Evolutionary conservation across 1,284 basidiomycete species (phyloP), one percentile per base, ranked within the genome.

Genomic region (Boletus mariae): DNA sequence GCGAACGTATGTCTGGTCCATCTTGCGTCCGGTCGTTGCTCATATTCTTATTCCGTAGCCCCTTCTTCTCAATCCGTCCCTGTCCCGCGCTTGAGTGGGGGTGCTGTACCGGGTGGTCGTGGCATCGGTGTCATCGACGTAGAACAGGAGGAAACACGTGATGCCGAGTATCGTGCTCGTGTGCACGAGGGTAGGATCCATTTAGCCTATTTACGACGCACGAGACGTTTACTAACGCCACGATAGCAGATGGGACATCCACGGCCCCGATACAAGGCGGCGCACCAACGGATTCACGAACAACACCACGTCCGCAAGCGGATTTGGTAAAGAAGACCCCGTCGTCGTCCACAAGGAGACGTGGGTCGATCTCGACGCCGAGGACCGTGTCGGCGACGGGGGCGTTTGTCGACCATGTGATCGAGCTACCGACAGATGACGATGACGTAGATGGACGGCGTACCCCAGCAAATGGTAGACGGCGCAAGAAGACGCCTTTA

Each of bases 1-100:
- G 81, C 3, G 79, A 79, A 0, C 61, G 84, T 53, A 74, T 68
- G 58, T 61, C 63, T 45, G 58, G 1, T 49, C 9, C 17, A 6
- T 13, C 7, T 1, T 5, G 5, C 25, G 13, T 41, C 4, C 2
- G 7, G 13, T 17, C 13, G 7, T 29, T 11, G 0, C 41, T 51
- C 6, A 47, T 38, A 37, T 11, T 15, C 6, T n/a, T 44, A n/a
- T 15, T 1, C 8, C 29, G 5, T 8, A 61, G 64, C 32, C 11
- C 37, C 50, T 23, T 35, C 57, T 31, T 61, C 63, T 28, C 63
- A 56, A 31, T 5, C 46, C 0, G 11, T 31, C n/a, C 26, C 60
- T 28, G 7, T 23, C 0, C 48, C 64, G 20, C 69, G 59, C 20
- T 57, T 63, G 15, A 57, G 57, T 15, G 58, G 65, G 1, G 61